A percentile compares a stretch with the other conserved stretches of the same genome.
These are phyloP conservation scores for Cyamopsis tetragonoloba DNA, from an alignment of 306 rosid genomes.

Conservation along the genomic window DNA sequence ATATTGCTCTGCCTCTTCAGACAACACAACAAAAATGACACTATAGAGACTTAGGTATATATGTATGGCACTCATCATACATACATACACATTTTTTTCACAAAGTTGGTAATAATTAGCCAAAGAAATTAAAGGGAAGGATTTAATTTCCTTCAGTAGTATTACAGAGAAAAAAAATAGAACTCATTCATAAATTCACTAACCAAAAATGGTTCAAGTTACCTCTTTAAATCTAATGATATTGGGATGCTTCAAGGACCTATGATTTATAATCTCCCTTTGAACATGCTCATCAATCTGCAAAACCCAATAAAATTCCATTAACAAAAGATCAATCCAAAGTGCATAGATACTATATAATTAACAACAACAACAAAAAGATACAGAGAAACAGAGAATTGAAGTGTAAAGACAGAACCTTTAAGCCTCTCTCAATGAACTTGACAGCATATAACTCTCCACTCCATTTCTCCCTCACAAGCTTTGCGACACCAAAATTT, in stretches of 20 bases:
- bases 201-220: slow-evolving; percentile 12
- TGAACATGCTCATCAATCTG: slow-evolving; percentile 97
- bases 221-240: slow-evolving; percentile 97
- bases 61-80: neutral
- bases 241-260: slow-evolving; percentile 93
- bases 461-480: slow-evolving; percentile 68
- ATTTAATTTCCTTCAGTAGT: neutral
- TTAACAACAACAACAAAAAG: neutral
- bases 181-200: neutral
- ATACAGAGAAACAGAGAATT: neutral
- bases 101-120: neutral
- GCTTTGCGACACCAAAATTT: slow-evolving; percentile 92
- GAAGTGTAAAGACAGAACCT: slow-evolving; percentile 40
- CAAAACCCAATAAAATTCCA: neutral
- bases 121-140: neutral
- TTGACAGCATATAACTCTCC: slow-evolving; percentile 85
- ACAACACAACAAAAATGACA: neutral
- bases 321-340: neutral
- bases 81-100: neutral
- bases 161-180: neutral
- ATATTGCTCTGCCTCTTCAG: neutral
- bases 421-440: slow-evolving; percentile 84
- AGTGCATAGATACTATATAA: neutral
- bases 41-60: neutral
- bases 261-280: slow-evolving; percentile 94